These are phyloP conservation scores for Gossypium bickii DNA, from an alignment of 345 rosid genomes.

Conservation along the genomic window DNA sequence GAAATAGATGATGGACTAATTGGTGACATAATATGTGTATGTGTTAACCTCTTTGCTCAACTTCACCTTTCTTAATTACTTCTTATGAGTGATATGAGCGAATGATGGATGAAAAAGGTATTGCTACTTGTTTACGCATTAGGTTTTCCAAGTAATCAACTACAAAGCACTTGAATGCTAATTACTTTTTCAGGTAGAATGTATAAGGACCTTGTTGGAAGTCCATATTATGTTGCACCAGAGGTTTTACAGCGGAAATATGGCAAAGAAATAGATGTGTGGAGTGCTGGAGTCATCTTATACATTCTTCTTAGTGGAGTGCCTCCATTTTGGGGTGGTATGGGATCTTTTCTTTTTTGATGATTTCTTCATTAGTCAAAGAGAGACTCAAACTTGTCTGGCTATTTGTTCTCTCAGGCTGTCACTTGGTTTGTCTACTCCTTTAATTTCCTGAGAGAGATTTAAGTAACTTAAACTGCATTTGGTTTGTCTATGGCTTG, in stretches of 20 bases:
- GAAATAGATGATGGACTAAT: not conserved
- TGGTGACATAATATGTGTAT: not conserved
- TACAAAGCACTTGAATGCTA: not conserved
- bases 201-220: slow-evolving; percentile 63
- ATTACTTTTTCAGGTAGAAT: slow-evolving; percentile 45
- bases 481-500: not conserved
- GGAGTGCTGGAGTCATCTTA: slow-evolving; percentile 91
- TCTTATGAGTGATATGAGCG: not conserved
- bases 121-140: not conserved
- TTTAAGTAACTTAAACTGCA: not conserved
- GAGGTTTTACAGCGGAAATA: slow-evolving; percentile 67
- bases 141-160: not conserved
- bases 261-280: slow-evolving; percentile 85
- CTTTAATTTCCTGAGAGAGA: too few relatives aligned
- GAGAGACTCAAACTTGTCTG: not conserved
- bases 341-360: not conserved
- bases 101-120: not conserved
- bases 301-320: slow-evolving; percentile 92
- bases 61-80: not conserved
- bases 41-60: not conserved
- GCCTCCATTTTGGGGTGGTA: slow-evolving; percentile 98
- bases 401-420: too few relatives aligned
- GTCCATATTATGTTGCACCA: slow-evolving; percentile 94
- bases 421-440: too few relatives aligned
- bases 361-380: not conserved